Evolutionary conservation across 1,284 basidiomycete genomes (phyloP), one percentile per base, ranked within the genome.

Genomic region (Xerocomus amazonicus): DNA sequence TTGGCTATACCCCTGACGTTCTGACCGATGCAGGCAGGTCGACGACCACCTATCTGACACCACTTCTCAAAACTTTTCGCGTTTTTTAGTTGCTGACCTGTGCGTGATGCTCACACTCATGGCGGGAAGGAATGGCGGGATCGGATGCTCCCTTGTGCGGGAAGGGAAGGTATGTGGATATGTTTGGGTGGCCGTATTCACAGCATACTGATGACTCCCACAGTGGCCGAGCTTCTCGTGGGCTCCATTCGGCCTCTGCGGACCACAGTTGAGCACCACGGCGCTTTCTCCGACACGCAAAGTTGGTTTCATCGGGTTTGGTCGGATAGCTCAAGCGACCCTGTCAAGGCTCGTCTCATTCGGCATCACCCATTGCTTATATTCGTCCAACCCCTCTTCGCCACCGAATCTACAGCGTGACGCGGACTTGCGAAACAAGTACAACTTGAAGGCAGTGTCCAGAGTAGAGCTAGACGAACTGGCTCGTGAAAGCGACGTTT

Each of bases 1-100:
- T 98, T 10, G 96, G 96, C 5, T 92, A 94, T 68, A 97, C 94
- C 0, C 94, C 94, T 0, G 87, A 92, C 50, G 87, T 97, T 4
- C 77, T 97, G 17, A 93, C 89, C 10, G 87, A 90, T 60, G 90
- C 93, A 52, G 92, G 92, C 81, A 61, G 49, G 73, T 50, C 31
- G 41, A 35, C 31, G 41, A 35, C 36, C 33, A 37, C 8, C 10
- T 19, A 6, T 29, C 43, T 40, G 6, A 47, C 45, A 17, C 17
- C n/a, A 45, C 8, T 27, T 27, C 2, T 23, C 19, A 23, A 23
- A 23, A 4, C 19, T 23, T 23, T 23, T 23, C 19, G 19, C 19
- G 19, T 23, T 2, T 23, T 23, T 2, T 57, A 87, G 92, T 94
- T 31, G 94, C 95, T 9, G 95, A 97, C 66, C 68, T 92, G 9